Evolutionary conservation across 805 yeast species (phyloP), one percentile per base, ranked within the genome.

Genomic region (Spencermartinsiella europaea): DNA sequence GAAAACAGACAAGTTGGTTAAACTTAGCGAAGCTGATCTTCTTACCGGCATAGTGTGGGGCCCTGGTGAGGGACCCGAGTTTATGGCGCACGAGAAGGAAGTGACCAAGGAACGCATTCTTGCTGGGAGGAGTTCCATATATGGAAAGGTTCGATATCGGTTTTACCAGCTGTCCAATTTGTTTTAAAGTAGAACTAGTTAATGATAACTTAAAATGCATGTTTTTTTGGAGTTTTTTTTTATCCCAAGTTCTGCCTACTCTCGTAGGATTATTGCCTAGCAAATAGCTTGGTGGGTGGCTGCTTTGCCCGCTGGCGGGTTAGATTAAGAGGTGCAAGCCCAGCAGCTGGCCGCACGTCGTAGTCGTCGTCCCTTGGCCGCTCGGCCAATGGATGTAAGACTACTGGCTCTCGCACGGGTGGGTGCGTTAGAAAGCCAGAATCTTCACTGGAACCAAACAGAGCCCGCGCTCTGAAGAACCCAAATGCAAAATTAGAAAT

Each of bases 21-120:
- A 44, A 1, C 41, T 45, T 16, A 31, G 16, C 5, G 53, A 55
- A 5, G 49, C 58, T 2, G 62, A 58, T 25, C 36, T 58, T 10
- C 12, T 40, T 25, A 49, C 59, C 12, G 58, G 51, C 21, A 44
- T 49, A 3, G 62, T 51, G 16, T 58, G 62, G 47, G 62, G 63
- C n/a, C 58, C 59, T 4, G 55, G 53, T 12, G 57, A 50, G 22
- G 68, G 66, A 14, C 52, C 55, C 1, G 50, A 47, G 8, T 38
- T 45, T 28, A 50, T 55, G 49, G 49, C 44, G 25, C 47, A 48
- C 31, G 56, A 55, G 25, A 51, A 53, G 34, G 48, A 48, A 21
- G 38, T 40, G 3, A 42, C 21, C 16, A 31, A 31, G 14, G 45
- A 44, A n/a, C 16, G 35, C 14, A 20, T 44, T 21, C n/a, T 40